A percentile compares a stretch with the other conserved stretches of the same genome.
Conservation (phyloP, 1,284 basidiomycete species). For the Ganoderma resinaceum region DNA sequence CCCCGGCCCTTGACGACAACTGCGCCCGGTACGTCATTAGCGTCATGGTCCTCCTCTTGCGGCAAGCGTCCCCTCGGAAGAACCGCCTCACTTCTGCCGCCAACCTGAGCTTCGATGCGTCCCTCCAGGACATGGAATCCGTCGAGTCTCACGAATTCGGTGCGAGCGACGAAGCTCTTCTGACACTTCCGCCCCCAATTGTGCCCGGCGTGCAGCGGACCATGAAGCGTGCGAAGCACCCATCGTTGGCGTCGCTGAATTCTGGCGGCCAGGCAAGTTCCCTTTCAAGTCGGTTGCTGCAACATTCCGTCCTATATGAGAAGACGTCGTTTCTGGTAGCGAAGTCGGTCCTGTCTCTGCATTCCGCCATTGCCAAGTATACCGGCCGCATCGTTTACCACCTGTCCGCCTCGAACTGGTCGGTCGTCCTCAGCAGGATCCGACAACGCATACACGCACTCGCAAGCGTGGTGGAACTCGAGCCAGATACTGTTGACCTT, state of each 20-base stretch:
- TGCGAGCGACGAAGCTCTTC: slow-evolving; percentile 16
- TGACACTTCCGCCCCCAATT: slow-evolving; percentile 26
- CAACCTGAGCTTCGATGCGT: slow-evolving; percentile 67
- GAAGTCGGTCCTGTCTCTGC: slow-evolving; percentile 63
- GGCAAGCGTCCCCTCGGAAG: slow-evolving; percentile 71
- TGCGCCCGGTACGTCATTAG: slow-evolving; percentile 88
- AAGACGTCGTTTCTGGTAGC: slow-evolving; percentile 71
- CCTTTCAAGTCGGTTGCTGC: slow-evolving; percentile 43
- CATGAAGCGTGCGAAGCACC: slow-evolving; percentile 35
- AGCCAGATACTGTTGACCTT: slow-evolving; percentile 75
- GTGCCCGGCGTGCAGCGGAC: slow-evolving; percentile 27
- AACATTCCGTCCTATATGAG: slow-evolving; percentile 63
- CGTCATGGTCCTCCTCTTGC: slow-evolving; percentile 83
- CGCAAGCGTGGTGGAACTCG: slow-evolving; percentile 59
- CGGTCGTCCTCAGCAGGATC: slow-evolving; percentile 77
- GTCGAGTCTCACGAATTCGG: slow-evolving; percentile 50
- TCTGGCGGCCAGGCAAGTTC: slow-evolving; percentile 47
- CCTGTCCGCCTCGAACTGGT: slow-evolving; percentile 92
- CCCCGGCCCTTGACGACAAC: slow-evolving; percentile 82
- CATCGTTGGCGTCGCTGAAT: slow-evolving; percentile 54
- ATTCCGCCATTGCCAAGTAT: slow-evolving; percentile 68
- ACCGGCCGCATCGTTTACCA: slow-evolving; percentile 86
- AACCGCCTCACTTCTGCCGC: slow-evolving; percentile 68
- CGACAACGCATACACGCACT: slow-evolving; percentile 75
- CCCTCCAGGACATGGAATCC: slow-evolving; percentile 75